Percentiles rank a stretch among this genome's conserved stretches.
Evolutionary conservation across 106 monocot genomes (phyloP).

Genomic region (Alisma plantagoaquatica): DNA sequence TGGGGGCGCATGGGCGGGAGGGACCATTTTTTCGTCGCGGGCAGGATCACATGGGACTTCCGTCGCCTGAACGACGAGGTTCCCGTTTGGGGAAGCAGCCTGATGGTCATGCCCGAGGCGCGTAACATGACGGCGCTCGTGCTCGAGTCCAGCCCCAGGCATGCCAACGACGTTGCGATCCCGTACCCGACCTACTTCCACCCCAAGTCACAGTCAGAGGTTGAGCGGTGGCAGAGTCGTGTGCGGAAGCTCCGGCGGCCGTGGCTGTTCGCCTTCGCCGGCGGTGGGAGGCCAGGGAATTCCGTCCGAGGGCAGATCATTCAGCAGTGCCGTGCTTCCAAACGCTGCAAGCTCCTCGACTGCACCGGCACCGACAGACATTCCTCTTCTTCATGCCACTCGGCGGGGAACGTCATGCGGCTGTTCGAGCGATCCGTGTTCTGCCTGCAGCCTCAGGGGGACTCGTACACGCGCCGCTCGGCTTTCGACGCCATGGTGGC

Average conservation of each 20-base stretch:
- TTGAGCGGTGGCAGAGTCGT: conserved; percentile 41
- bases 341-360: neutral
- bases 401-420: conserved; percentile 30
- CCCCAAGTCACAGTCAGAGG: conserved; percentile 30
- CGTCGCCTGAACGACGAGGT: conserved; percentile 4
- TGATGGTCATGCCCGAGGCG: conserved; percentile 19
- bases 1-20: conserved; percentile 29
- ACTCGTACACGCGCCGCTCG: conserved; percentile 49
- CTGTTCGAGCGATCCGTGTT: conserved; percentile 30
- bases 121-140: conserved; percentile 27
- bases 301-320: conserved; percentile 23
- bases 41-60: conserved; percentile 40
- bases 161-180: conserved; percentile 35
- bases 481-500: conserved; percentile 48
- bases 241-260: conserved; percentile 34
- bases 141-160: conserved; percentile 31
- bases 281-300: conserved; percentile 28
- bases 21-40: conserved; percentile 38
- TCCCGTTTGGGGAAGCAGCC: conserved; percentile 20
- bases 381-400: conserved; percentile 18
- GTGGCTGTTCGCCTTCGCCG: conserved; percentile 66
- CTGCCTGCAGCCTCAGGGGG: conserved; percentile 52
- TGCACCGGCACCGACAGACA: conserved; percentile 9
- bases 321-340: neutral
- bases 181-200: conserved; percentile 71